A percentile compares a stretch with the other conserved stretches of the same genome.
These are phyloP conservation scores for Globisporangium barbulae DNA, from an alignment of 352 stramenopile species.

Conservation along the genomic window DNA sequence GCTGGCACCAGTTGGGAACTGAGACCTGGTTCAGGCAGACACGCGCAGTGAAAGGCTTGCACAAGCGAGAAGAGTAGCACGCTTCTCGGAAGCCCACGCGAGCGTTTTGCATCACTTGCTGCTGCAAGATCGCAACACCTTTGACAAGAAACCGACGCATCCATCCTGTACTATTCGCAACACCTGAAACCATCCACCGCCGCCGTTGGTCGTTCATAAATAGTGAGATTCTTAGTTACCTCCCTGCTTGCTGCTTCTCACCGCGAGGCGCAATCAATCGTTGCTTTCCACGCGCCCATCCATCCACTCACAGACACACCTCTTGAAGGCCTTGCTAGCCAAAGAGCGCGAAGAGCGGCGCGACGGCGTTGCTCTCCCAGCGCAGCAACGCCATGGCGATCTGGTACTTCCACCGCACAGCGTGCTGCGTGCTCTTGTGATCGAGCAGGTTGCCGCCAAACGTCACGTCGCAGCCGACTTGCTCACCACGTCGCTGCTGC, in stretches of 20 bases:
- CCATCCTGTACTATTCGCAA: neutral
- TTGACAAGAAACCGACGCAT: neutral
- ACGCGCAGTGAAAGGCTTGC: neutral
- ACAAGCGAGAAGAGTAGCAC: neutral
- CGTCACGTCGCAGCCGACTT: constrained; percentile 18
- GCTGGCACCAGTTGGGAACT: neutral
- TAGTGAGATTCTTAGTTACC: constrained; percentile 8
- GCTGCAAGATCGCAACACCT: constrained; percentile 2
- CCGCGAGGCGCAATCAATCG: neutral
- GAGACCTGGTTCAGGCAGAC: neutral
- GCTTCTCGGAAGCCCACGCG: neutral
- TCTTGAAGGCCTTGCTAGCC: constrained; percentile 22
- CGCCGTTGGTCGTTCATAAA: constrained; percentile 2
- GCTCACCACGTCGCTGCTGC: neutral
- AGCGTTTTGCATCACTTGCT: neutral
- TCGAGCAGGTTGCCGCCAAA: constrained; percentile 67
- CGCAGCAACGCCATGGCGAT: constrained; percentile 73
- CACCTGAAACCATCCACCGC: neutral
- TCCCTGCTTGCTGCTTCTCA: neutral
- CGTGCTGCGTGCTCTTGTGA: constrained; percentile 52
- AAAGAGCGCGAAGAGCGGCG: constrained; percentile 64
- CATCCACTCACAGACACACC: neutral
- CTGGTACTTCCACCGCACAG: constrained; percentile 77
- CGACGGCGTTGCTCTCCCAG: constrained; percentile 78
- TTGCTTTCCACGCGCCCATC: neutral